A percentile compares a stretch with the other conserved stretches of the same genome.
Evolutionary conservation across 2,329 filamentous ascomycete genomes (phyloP).

Genomic region (Fusarium coicis): DNA sequence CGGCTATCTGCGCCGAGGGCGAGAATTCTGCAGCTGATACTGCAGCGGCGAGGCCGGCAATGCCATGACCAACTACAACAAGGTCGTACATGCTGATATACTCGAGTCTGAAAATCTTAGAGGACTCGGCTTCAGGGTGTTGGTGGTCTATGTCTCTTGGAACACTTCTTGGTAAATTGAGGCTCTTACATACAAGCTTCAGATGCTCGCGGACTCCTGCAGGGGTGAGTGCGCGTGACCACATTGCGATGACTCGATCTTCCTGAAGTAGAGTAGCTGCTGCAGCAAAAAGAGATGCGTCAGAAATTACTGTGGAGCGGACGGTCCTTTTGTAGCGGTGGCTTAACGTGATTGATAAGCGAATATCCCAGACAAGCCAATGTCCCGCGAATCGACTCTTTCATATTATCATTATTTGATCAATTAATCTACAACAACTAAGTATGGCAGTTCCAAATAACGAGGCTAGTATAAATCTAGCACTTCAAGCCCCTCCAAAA

Average conservation of each 20-base stretch:
- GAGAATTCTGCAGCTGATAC: slow-evolving; percentile 19
- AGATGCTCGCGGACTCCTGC: slow-evolving; percentile 10
- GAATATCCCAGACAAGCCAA: slow-evolving; percentile 10
- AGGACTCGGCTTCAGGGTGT: slow-evolving; percentile 17
- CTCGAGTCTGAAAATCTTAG: slow-evolving; percentile 22
- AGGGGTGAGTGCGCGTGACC: not conserved
- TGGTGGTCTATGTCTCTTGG: slow-evolving; percentile 15
- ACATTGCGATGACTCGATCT: slow-evolving; percentile 8
- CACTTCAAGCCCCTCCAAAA: too few relatives aligned
- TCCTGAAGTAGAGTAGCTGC: slow-evolving; percentile 16
- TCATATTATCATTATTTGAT: slow-evolving; percentile 17
- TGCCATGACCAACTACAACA: slow-evolving; percentile 21
- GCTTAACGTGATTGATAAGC: slow-evolving; percentile 17
- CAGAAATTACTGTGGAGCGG: slow-evolving; percentile 4
- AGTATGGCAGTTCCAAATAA: too few relatives aligned
- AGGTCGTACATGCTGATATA: slow-evolving; percentile 25
- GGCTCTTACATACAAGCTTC: slow-evolving; percentile 10
- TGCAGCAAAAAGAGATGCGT: slow-evolving; percentile 9
- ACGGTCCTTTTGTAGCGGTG: slow-evolving; percentile 3
- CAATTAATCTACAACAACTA: slow-evolving; percentile 9
- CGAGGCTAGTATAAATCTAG: too few relatives aligned
- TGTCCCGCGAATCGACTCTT: slow-evolving; percentile 8
- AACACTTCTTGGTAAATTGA: slow-evolving; percentile 22
- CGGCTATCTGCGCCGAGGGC: slow-evolving; percentile 19
- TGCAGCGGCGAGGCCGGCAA: slow-evolving; percentile 18